phyloP scores from a whole-genome alignment of 805 yeast species.

The Saturnispora saitoi region DNA sequence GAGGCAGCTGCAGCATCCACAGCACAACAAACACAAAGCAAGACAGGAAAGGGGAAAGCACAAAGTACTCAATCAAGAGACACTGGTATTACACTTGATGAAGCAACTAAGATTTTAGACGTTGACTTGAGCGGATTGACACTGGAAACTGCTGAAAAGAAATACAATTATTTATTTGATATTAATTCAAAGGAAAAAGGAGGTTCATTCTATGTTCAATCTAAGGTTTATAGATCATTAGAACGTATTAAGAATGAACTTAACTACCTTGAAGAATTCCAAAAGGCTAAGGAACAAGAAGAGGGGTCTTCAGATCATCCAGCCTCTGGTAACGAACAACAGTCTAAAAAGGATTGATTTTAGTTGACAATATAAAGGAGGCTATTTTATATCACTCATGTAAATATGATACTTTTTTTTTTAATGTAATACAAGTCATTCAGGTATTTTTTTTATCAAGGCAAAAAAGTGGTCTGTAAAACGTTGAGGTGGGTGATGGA shows the following conservation, averaged over 20 bases:
- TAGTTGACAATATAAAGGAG: not conserved
- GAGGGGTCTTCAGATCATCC: not conserved
- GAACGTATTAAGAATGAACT: constrained; percentile 80
- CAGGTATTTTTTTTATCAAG: no score
- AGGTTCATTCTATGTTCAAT: constrained; percentile 89
- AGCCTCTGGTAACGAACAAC: not conserved
- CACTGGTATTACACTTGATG: constrained; percentile 78
- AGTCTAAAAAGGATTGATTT: not conserved
- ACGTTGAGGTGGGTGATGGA: no score
- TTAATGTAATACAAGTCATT: not conserved
- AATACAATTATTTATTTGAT: constrained; percentile 75
- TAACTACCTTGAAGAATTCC: constrained; percentile 43
- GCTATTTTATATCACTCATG: no score
- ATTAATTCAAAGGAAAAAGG: constrained; percentile 91
- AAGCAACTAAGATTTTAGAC: constrained; percentile 85
- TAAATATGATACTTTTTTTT: not conserved
- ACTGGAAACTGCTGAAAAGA: constrained; percentile 52
- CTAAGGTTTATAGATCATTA: constrained; percentile 90
- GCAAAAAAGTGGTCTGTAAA: no score
- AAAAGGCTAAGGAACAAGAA: constrained; percentile 19
- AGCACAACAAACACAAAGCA: constrained; percentile 26
- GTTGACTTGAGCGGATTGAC: constrained; percentile 51
- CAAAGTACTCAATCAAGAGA: constrained; percentile 40
- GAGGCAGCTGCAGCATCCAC: constrained; percentile 89
- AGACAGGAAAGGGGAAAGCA: constrained; percentile 29